phyloP scores from a whole-genome alignment of 2,329 filamentous ascomycete species.

The Orbilia brochopaga region DNA sequence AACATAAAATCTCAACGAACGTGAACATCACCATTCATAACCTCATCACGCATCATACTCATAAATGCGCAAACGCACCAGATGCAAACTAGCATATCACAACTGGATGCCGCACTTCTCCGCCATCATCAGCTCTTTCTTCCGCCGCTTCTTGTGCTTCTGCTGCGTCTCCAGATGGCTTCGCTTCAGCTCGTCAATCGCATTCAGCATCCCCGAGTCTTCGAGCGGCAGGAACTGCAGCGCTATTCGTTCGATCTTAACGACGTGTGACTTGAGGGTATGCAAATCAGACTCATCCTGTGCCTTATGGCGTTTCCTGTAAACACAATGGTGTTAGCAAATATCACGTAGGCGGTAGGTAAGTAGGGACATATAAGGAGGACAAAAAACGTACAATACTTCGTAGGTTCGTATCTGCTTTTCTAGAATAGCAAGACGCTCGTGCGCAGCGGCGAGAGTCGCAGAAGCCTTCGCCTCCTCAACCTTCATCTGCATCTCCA shows the following conservation, averaged over 20 bases:
- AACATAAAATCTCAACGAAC: not conserved
- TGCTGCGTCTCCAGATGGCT: conserved; percentile 47
- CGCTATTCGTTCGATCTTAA: conserved; percentile 47
- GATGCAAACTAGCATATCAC: not conserved
- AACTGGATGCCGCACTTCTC: conserved; percentile 44
- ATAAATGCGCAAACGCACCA: not conserved
- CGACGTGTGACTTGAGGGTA: conserved; percentile 33
- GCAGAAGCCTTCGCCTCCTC: conserved; percentile 45
- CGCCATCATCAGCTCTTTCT: conserved; percentile 44
- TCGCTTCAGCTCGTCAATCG: conserved; percentile 46
- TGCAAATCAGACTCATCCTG: conserved; percentile 48
- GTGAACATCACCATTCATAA: not conserved
- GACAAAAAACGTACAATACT: too few relatives aligned
- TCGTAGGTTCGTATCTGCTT: conserved; percentile 46
- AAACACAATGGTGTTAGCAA: not conserved
- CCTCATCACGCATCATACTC: not conserved
- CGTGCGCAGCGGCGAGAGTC: conserved; percentile 26
- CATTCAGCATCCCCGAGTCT: conserved; percentile 46
- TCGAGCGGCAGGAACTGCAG: conserved; percentile 46
- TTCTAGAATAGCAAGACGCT: conserved; percentile 32
- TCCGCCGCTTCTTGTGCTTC: conserved; percentile 47
- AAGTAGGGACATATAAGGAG: conserved; percentile 26
- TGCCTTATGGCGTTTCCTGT: conserved; percentile 46
- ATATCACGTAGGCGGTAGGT: not conserved
- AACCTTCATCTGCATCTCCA: conserved; percentile 42